Percentiles rank a stretch among this genome's conserved stretches.
Evolutionary conservation across 495 filamentous ascomycete species (phyloP).

Genomic region (Annulohypoxylon stygium): DNA sequence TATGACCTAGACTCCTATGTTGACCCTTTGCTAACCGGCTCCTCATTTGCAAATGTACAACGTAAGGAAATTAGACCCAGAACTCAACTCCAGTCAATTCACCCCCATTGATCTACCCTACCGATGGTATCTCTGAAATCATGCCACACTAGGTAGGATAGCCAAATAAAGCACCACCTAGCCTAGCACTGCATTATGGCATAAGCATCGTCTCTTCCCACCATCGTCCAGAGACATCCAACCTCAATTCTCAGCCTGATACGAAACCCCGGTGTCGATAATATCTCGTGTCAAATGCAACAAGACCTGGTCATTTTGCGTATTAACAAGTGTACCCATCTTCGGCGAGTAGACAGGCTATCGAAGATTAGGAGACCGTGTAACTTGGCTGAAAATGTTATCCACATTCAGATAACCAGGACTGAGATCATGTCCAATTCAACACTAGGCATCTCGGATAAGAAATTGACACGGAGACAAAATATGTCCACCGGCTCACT

Average conservation of each 20-base stretch:
- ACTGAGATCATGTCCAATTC: slow-evolving; percentile 42
- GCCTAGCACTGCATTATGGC: slow-evolving; percentile 24
- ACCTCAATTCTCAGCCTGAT: slow-evolving; percentile 21
- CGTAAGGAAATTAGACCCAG: slow-evolving; percentile 32
- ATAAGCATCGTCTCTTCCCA: slow-evolving; percentile 18
- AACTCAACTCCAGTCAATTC: slow-evolving; percentile 28
- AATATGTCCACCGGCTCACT: slow-evolving; percentile 20
- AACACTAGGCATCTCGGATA: slow-evolving; percentile 33
- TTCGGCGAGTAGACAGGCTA: slow-evolving; percentile 16
- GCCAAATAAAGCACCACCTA: slow-evolving; percentile 35
- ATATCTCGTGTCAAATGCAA: slow-evolving; percentile 20
- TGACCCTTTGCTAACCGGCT: slow-evolving; percentile 30
- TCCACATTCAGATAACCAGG: slow-evolving; percentile 40
- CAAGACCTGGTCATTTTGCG: not conserved
- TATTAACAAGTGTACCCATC: slow-evolving; percentile 21
- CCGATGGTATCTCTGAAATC: slow-evolving; percentile 32
- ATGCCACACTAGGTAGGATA: slow-evolving; percentile 25
- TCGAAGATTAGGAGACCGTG: slow-evolving; percentile 12
- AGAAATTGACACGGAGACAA: slow-evolving; percentile 34
- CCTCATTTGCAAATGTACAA: slow-evolving; percentile 33
- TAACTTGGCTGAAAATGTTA: slow-evolving; percentile 33
- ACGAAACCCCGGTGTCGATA: slow-evolving; percentile 13
- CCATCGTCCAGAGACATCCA: slow-evolving; percentile 22
- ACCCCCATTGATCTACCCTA: slow-evolving; percentile 22
- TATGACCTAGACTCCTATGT: slow-evolving; percentile 45